Base-by-base conservation (phyloP, 176 grass and related monocot genomes). In the Oryza meridionalis region DNA sequence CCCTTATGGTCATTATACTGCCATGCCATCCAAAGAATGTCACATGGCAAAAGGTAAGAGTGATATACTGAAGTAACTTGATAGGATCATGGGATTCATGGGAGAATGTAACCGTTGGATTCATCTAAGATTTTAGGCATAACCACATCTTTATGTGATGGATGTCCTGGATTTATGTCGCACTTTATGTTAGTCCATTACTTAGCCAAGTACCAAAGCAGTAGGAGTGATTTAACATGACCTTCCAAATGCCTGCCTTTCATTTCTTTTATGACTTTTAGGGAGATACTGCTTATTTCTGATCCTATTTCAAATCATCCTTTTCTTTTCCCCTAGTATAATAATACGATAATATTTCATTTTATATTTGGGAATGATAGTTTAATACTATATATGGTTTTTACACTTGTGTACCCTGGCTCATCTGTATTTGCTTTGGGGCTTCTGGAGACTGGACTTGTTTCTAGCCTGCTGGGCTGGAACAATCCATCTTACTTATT, bases 21-120 rank as follows among this genome's bases (percentile, higher is more conserved):
- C 85, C 82, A 88, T 92, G 85, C 90, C 82, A 94, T 94, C 90
- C 75, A 91, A 90, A 94, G 89, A 93, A 94, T 90, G 82, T 88
- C 87, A 84, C 81, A 94, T 92, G 96, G 87, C 89, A 90, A 94
- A 98, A 98, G 96, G 96, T 98, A 94, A 90, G 93, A 86, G 79
- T 74, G 67, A 72, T 40, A 90, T 51, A 70, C 82, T 76, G 69
- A 51, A 78, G 44, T 55, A 86, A 82, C 51, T 81, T 80, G 58
- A 86, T 69, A 78, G 86, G 46, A 81, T 86, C 16, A 47, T 68
- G 47, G 80, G 64, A 80, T 77, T 86, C 16, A 47, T 68, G 47
- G 80, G 64, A 80, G 53, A 75, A 80, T 53, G 58, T 64, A 83
- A 67, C 78, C 7, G 59, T 68, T 62, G 64, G 68, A 76, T 70